A percentile compares a stretch with the other conserved stretches of the same genome.
Evolutionary conservation across 345 rosid species (phyloP).

Genomic region (Nephelium lappaceum): DNA sequence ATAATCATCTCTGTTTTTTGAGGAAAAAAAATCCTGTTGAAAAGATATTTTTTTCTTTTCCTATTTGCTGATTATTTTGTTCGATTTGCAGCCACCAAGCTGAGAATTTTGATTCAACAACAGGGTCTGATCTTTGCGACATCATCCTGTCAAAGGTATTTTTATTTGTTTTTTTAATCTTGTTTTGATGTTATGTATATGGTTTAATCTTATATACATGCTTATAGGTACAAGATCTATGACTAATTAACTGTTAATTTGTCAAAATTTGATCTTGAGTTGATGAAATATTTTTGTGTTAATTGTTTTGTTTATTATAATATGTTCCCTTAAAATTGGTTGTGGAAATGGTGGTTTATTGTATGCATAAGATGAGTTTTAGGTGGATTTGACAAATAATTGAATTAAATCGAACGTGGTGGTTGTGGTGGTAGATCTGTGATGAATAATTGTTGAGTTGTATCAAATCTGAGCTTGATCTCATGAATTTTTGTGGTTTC

Average conservation of each 20-base stretch:
- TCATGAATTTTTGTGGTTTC: neutral
- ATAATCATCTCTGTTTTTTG: neutral
- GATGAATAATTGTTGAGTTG: neutral
- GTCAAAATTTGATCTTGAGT: neutral
- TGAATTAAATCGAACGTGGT: neutral
- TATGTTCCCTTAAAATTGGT: too few relatives aligned
- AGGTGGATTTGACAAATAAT: neutral
- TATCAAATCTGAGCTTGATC: neutral
- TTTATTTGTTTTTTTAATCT: neutral
- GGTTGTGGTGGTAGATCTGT: neutral
- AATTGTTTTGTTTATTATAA: too few relatives aligned
- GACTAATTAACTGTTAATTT: neutral
- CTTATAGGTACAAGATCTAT: neutral
- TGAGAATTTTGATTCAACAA: constrained; percentile 59
- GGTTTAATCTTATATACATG: neutral
- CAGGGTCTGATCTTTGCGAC: constrained; percentile 71
- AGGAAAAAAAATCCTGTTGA: too few relatives aligned
- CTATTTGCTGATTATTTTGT: neutral
- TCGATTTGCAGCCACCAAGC: constrained; percentile 63
- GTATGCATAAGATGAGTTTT: neutral
- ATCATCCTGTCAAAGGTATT: constrained; percentile 73
- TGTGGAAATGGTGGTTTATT: neutral
- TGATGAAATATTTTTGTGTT: neutral
- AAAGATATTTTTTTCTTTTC: neutral
- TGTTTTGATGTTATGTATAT: neutral